Conservation (phyloP, 2,329 filamentous ascomycete genomes). For the Microthyrium microscopicum region DNA sequence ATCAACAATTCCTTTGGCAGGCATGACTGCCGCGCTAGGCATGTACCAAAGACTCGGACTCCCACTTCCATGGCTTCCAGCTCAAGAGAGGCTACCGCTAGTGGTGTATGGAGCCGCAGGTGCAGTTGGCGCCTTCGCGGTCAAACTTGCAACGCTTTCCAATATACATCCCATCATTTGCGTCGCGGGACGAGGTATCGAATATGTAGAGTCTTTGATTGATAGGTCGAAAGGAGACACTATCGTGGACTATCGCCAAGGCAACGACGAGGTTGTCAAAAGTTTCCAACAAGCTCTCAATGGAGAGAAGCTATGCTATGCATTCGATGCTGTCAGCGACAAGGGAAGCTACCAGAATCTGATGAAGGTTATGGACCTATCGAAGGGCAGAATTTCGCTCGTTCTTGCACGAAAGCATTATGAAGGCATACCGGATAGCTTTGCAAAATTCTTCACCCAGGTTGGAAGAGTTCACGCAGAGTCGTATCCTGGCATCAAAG, state of each 20-base stretch:
- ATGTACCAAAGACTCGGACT: conserved; percentile 26
- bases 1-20: conserved; percentile 28
- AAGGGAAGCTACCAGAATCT: conserved; percentile 30
- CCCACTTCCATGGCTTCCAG: conserved; percentile 23
- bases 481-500: not conserved
- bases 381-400: conserved; percentile 22
- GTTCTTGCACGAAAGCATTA: conserved; percentile 23
- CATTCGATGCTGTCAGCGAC: conserved; percentile 42
- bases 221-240: conserved; percentile 24
- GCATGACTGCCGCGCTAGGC: conserved; percentile 29
- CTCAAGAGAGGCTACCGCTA: conserved; percentile 13
- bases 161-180: conserved; percentile 27
- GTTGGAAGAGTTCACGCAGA: conserved; percentile 2
- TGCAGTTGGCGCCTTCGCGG: conserved; percentile 25
- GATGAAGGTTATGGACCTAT: conserved; percentile 19
- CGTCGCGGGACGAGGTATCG: conserved; percentile 22
- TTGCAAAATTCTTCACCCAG: conserved; percentile 1
- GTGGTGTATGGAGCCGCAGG: conserved; percentile 26
- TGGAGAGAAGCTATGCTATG: conserved; percentile 30
- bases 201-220: conserved; percentile 21
- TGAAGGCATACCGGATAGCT: conserved; percentile 1
- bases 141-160: conserved; percentile 22
- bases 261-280: conserved; percentile 33
- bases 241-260: conserved; percentile 37
- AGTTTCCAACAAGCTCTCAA: conserved; percentile 28